A percentile compares a stretch with the other conserved stretches of the same genome.
Conservation (phyloP, 768 basidiomycete species). For the Ramaria sp. region DNA sequence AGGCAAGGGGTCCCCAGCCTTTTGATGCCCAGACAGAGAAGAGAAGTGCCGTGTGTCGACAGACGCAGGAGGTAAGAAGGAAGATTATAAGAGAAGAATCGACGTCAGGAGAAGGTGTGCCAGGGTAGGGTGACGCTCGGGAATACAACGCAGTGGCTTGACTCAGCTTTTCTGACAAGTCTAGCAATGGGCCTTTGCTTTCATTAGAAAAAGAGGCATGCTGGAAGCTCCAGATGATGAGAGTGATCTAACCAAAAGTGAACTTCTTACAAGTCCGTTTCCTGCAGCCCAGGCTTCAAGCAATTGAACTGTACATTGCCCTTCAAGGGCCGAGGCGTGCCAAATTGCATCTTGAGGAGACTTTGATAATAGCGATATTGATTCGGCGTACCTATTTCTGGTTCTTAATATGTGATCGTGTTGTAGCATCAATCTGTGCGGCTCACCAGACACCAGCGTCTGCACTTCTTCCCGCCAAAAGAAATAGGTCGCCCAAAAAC, state of each 20-base stretch:
- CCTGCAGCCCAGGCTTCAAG: slow-evolving; percentile 77
- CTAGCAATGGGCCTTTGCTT: slow-evolving; percentile 62
- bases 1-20: slow-evolving; percentile 75
- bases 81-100: slow-evolving; percentile 55
- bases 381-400: slow-evolving; percentile 68
- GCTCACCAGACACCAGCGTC: slow-evolving; percentile 74
- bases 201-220: slow-evolving; percentile 38
- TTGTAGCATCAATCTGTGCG: slow-evolving; percentile 1
- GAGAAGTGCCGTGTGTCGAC: slow-evolving; percentile 64
- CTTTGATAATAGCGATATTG: slow-evolving; percentile 58
- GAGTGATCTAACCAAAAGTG: background rate
- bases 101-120: slow-evolving; percentile 27
- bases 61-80: slow-evolving; percentile 52
- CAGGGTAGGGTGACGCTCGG: slow-evolving; percentile 36
- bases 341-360: slow-evolving; percentile 68
- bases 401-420: background rate
- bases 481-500: slow-evolving; percentile 78
- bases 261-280: slow-evolving; percentile 52
- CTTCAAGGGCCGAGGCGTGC: slow-evolving; percentile 86
- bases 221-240: slow-evolving; percentile 23
- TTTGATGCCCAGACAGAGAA: slow-evolving; percentile 79
- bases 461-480: slow-evolving; percentile 74
- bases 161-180: slow-evolving; percentile 60
- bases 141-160: slow-evolving; percentile 55
- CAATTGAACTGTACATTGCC: slow-evolving; percentile 65